Evolutionary conservation across 768 basidiomycete genomes (phyloP).

Genomic region (Hericium rajendrae): DNA sequence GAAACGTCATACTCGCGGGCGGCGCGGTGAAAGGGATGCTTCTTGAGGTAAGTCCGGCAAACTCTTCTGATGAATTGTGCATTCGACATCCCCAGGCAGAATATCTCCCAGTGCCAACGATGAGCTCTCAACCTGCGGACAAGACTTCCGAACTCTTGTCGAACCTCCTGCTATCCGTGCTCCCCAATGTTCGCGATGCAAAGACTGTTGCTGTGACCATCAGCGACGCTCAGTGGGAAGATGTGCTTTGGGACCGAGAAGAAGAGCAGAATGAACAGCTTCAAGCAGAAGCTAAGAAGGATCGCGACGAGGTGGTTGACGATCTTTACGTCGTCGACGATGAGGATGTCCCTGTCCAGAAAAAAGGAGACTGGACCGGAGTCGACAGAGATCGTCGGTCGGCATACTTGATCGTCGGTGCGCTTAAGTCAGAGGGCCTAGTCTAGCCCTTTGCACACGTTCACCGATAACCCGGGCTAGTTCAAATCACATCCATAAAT

Average conservation of each 20-base stretch:
- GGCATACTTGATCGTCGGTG: slow-evolving; percentile 72
- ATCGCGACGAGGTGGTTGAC: slow-evolving; percentile 24
- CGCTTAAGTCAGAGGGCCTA: slow-evolving; percentile 62
- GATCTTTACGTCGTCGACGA: slow-evolving; percentile 57
- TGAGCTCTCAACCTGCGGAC: slow-evolving; percentile 54
- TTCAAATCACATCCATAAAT: not conserved
- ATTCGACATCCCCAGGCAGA: slow-evolving; percentile 44
- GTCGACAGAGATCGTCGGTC: slow-evolving; percentile 72
- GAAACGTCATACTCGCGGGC: slow-evolving; percentile 67
- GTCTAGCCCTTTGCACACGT: slow-evolving; percentile 25
- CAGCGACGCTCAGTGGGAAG: slow-evolving; percentile 72
- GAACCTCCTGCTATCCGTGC: slow-evolving; percentile 62
- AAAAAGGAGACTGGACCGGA: slow-evolving; percentile 64
- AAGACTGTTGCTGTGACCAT: slow-evolving; percentile 72
- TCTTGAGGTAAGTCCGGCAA: slow-evolving; percentile 46
- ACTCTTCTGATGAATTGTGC: no score
- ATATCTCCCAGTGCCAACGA: slow-evolving; percentile 66
- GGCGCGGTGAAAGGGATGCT: slow-evolving; percentile 78
- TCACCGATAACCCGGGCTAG: not conserved
- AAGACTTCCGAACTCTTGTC: slow-evolving; percentile 68
- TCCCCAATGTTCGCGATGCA: slow-evolving; percentile 65
- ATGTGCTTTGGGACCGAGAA: slow-evolving; percentile 68
- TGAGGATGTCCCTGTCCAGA: slow-evolving; percentile 38
- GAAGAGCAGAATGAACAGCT: slow-evolving; percentile 35
- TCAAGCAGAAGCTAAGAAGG: slow-evolving; percentile 15